phyloP scores from a whole-genome alignment of 805 yeast genomes.

The Saccharomyces paradoxus region DNA sequence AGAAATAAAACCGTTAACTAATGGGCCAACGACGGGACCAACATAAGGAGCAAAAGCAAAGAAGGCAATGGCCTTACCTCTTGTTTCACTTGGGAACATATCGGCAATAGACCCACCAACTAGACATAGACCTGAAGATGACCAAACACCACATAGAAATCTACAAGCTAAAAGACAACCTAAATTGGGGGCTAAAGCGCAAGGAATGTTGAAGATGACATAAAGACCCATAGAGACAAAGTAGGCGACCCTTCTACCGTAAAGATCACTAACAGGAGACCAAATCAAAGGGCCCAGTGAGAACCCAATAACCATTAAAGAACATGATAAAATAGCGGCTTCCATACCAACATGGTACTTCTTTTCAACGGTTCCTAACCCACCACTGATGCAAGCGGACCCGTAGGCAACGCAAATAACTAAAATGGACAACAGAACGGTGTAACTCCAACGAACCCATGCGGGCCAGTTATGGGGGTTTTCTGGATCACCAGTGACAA shows the following conservation, averaged over 20 bases:
- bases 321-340: conserved; percentile 72
- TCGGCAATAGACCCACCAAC: conserved; percentile 92
- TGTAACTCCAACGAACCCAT: conserved; percentile 51
- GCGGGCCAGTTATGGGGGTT: conserved; percentile 84
- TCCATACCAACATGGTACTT: conserved; percentile 64
- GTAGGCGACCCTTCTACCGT: conserved; percentile 81
- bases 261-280: conserved; percentile 82
- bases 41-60: conserved; percentile 90
- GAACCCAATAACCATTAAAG: conserved; percentile 85
- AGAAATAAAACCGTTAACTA: conserved; percentile 79
- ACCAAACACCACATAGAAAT: conserved; percentile 79
- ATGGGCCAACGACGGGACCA: conserved; percentile 86
- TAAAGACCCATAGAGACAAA: conserved; percentile 67
- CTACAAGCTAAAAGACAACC: conserved; percentile 76
- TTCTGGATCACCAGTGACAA: conserved; percentile 68
- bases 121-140: conserved; percentile 73
- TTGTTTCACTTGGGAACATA: conserved; percentile 68
- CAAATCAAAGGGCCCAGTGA: conserved; percentile 80
- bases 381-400: conserved; percentile 84
- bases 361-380: conserved; percentile 58
- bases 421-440: conserved; percentile 56
- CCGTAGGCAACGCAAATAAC: conserved; percentile 92
- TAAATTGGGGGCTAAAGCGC: conserved; percentile 76
- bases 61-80: conserved; percentile 86
- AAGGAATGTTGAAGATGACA: conserved; percentile 75